Evolutionary conservation across 352 stramenopile species (phyloP), one percentile per base, ranked within the genome.

Genomic region (Sclerospora graminicola): DNA sequence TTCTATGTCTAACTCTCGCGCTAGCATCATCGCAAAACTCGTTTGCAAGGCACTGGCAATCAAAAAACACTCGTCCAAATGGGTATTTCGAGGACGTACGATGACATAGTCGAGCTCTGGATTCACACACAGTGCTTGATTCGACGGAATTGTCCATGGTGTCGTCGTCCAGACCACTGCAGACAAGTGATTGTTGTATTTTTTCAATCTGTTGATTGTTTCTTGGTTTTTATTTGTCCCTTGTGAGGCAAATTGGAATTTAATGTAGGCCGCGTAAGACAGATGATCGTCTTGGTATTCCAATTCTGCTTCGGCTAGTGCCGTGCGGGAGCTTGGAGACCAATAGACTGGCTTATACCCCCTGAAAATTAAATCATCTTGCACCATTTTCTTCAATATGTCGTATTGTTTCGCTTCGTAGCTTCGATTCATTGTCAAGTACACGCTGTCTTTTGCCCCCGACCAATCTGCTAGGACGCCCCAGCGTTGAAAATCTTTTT

Each of bases 331-430:
- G 14, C 93, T 98, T 34, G 96, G 95, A 32, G 91, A 98, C 95
- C 95, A 99, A 70, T 98, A 97, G 4, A 99, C 95, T 5, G 96
- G 96, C 69, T 99, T 99, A 37, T 92, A 85, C 5, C 95, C 96
- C n/a, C 95, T 73, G 56, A 97, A 98, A 34, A 99, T 94, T 50
- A 96, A 84, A 10, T 91, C 94, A 24, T 97, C 77, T 33, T 85
- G 60, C 34, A 98, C 92, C 93, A 99, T 98, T 48, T 95, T 67
- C 56, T 95, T 95, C 56, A 99, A 97, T 18, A 98, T 86, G 50
- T 93, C 72, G 57, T 99, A 97, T 65, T 99, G 95, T 10, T 77
- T 74, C 13, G 89, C 93, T 57, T 99, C 96, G 65, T 98, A 99
- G 39, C 77, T 69, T 0, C 90, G 89, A 48, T 95, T 68, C 57